phyloP scores from a whole-genome alignment of 78 protist genomes.

The Mastigamoeba balamuthi region DNA sequence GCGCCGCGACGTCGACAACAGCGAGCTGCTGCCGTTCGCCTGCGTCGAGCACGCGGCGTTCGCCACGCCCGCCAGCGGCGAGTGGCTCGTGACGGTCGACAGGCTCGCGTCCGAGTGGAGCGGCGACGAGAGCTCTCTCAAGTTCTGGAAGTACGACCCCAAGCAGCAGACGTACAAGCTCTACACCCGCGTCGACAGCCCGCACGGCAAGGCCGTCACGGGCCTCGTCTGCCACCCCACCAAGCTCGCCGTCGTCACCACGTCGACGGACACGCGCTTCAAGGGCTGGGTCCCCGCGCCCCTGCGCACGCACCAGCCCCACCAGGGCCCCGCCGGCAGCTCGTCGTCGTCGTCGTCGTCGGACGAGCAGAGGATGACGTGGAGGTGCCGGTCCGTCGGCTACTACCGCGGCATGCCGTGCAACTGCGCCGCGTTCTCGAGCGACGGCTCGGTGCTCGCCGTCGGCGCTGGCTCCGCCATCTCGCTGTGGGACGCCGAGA shows the following conservation, averaged over 20 bases:
- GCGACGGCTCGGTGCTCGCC: conserved; percentile 12
- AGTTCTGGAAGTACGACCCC: not conserved
- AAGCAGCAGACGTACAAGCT: not conserved
- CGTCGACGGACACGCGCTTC: not conserved
- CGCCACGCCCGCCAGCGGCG: no score
- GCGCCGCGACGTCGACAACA: not conserved
- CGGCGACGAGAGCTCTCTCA: not conserved
- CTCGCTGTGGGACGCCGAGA: not conserved
- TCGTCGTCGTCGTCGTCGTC: no score
- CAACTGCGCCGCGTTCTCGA: not conserved
- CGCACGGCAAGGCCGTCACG: not conserved
- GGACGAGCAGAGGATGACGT: not conserved
- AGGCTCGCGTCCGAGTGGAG: not conserved
- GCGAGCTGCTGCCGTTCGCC: no score
- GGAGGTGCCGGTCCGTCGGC: not conserved
- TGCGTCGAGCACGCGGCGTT: not conserved
- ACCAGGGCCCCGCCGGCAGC: no score
- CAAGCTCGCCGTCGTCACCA: not conserved
- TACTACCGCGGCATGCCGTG: not conserved
- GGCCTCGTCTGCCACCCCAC: not conserved
- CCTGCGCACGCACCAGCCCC: no score
- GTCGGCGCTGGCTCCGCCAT: not conserved
- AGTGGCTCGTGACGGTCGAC: not conserved
- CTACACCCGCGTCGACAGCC: not conserved
- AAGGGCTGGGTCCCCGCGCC: no score